Evolutionary conservation across 169 alveolate genomes (phyloP).

Genomic region (Babesia ovata): DNA sequence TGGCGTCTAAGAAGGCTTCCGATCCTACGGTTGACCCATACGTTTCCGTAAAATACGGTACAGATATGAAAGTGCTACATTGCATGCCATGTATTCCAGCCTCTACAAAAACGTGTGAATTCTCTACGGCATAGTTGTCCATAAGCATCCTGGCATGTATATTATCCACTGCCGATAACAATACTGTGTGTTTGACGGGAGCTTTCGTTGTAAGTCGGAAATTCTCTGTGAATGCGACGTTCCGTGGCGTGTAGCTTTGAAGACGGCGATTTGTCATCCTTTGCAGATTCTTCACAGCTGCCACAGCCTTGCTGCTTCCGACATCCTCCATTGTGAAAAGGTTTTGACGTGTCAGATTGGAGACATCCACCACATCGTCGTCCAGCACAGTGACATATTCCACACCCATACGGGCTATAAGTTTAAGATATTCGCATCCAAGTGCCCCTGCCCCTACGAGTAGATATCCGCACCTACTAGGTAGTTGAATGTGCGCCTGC

Average conservation of each 20-base stretch:
- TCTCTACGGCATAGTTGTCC: slow-evolving; percentile 48
- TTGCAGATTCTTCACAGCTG: slow-evolving; percentile 49
- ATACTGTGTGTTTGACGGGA: not conserved
- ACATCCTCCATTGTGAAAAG: slow-evolving; percentile 58
- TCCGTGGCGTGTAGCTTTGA: slow-evolving; percentile 1
- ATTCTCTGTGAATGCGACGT: slow-evolving; percentile 22
- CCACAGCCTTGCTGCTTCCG: slow-evolving; percentile 53
- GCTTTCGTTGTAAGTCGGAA: not conserved
- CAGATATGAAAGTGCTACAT: slow-evolving; percentile 57
- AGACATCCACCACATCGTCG: slow-evolving; percentile 55
- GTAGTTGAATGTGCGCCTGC: slow-evolving; percentile 3
- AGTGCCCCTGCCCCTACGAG: slow-evolving; percentile 70
- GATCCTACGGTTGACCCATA: slow-evolving; percentile 37
- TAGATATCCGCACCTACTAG: slow-evolving; percentile 21
- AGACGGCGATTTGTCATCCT: not conserved
- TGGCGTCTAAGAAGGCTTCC: slow-evolving; percentile 15
- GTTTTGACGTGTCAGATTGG: slow-evolving; percentile 55
- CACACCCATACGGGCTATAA: slow-evolving; percentile 58
- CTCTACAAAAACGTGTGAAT: slow-evolving; percentile 43
- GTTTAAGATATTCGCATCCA: slow-evolving; percentile 62
- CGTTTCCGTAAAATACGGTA: slow-evolving; percentile 59
- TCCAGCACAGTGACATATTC: slow-evolving; percentile 47
- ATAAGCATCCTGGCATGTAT: slow-evolving; percentile 51
- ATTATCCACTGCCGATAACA: slow-evolving; percentile 68
- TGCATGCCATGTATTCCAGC: slow-evolving; percentile 71